Percentiles rank a stretch among this genome's conserved stretches.
Conservation (phyloP, 2,329 filamentous ascomycete species). For the Eutypella sp. region DNA sequence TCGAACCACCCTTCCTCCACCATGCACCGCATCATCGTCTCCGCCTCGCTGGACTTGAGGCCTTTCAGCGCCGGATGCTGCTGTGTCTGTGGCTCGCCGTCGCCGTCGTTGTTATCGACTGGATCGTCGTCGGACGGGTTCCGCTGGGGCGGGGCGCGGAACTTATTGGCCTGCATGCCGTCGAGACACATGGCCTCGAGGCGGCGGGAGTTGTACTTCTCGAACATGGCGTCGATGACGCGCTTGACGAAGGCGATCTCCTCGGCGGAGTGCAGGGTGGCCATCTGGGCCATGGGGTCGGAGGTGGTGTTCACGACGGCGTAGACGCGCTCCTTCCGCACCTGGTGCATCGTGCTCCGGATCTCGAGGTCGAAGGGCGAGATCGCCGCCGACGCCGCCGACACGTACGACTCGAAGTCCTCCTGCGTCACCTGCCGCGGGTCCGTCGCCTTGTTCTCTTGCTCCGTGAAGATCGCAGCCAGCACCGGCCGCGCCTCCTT, state of each 20-base stretch:
- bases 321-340: slow-evolving; percentile 62
- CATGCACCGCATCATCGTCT: slow-evolving; percentile 63
- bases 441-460: slow-evolving; percentile 29
- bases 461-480: slow-evolving; percentile 66
- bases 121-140: slow-evolving; percentile 16
- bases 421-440: slow-evolving; percentile 62
- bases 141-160: slow-evolving; percentile 49
- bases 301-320: slow-evolving; percentile 84
- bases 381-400: slow-evolving; percentile 65
- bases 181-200: slow-evolving; percentile 81
- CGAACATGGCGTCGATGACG: slow-evolving; percentile 86
- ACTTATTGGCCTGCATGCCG: slow-evolving; percentile 70
- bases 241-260: slow-evolving; percentile 89
- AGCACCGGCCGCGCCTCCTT: slow-evolving; percentile 69
- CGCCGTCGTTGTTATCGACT: slow-evolving; percentile 25
- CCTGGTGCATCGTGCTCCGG: slow-evolving; percentile 66
- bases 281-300: slow-evolving; percentile 80
- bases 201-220: slow-evolving; percentile 73
- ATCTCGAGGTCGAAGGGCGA: slow-evolving; percentile 86
- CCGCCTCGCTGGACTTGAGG: slow-evolving; percentile 73
- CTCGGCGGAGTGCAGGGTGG: slow-evolving; percentile 73
- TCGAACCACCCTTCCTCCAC: slow-evolving; percentile 83
- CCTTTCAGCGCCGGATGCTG: slow-evolving; percentile 37
- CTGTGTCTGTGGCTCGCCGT: slow-evolving; percentile 26
- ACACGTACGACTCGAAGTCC: slow-evolving; percentile 64